Percentiles rank a stretch among this genome's conserved stretches.
Evolutionary conservation across 1,284 basidiomycete genomes (phyloP).

Genomic region (Rhodotorula sp.): DNA sequence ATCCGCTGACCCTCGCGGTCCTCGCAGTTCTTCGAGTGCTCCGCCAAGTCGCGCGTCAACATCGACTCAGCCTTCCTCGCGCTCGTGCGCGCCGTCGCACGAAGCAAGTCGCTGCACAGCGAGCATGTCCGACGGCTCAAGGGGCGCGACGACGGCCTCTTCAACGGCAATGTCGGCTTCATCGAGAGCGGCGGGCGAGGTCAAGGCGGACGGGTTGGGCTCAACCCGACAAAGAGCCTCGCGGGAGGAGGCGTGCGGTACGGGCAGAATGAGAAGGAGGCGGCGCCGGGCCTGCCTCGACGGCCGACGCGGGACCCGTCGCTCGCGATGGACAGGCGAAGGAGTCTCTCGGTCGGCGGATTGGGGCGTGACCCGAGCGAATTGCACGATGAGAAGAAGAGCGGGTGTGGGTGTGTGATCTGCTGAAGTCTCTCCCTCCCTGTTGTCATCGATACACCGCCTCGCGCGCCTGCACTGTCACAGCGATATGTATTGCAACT

Average conservation of each 20-base stretch:
- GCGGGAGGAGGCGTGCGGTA: slow-evolving; percentile 1
- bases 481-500: not conserved
- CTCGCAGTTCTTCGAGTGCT: slow-evolving; percentile 29
- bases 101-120: not conserved
- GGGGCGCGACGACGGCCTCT: slow-evolving; percentile 24
- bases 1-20: not conserved
- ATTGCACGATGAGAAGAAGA: not conserved
- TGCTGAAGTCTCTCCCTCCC: not conserved
- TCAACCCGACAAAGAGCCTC: not conserved
- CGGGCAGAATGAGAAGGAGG: slow-evolving; percentile 14
- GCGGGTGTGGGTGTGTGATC: slow-evolving; percentile 21
- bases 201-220: not conserved
- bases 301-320: slow-evolving; percentile 8
- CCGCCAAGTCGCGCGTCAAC: slow-evolving; percentile 34
- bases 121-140: slow-evolving; percentile 4
- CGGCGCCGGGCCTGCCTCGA: not conserved
- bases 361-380: slow-evolving; percentile 18
- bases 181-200: slow-evolving; percentile 5
- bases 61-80: slow-evolving; percentile 28
- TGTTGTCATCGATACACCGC: not conserved
- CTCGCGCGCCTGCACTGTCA: not conserved
- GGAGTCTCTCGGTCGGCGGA: slow-evolving; percentile 28
- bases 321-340: slow-evolving; percentile 25
- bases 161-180: slow-evolving; percentile 29
- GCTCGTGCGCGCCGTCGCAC: slow-evolving; percentile 18